Percentiles rank a stretch among this genome's conserved stretches.
Conservation (phyloP, 352 stramenopile species). For the Globisporangium megalacanthum region DNA sequence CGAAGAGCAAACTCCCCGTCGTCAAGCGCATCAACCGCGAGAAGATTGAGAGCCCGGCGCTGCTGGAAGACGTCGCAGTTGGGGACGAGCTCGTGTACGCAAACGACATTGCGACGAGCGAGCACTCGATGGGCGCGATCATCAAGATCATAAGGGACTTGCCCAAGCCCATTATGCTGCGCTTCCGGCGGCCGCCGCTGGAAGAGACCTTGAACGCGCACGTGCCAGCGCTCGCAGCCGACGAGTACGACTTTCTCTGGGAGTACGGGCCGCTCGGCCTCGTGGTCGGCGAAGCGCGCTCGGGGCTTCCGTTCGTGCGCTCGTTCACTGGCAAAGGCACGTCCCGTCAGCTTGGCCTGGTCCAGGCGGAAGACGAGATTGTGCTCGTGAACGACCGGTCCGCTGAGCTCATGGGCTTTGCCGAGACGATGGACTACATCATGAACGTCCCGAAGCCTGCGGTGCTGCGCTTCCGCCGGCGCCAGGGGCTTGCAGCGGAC, state of each 20-base stretch:
- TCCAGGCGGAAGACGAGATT: conserved; percentile 78
- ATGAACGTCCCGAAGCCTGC: conserved; percentile 82
- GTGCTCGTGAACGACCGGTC: conserved; percentile 70
- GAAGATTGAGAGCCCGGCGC: conserved; percentile 39
- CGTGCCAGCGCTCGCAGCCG: conserved; percentile 41
- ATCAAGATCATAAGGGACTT: conserved; percentile 75
- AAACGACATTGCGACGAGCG: conserved; percentile 63
- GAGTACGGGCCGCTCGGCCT: conserved; percentile 72
- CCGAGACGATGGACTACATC: conserved; percentile 80
- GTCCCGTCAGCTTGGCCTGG: conserved; percentile 57
- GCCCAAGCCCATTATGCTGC: conserved; percentile 72
- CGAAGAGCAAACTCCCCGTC: conserved; percentile 61
- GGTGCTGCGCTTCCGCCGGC: conserved; percentile 64
- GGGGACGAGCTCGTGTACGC: conserved; percentile 77
- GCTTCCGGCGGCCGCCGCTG: conserved; percentile 54
- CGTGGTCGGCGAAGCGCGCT: conserved; percentile 52
- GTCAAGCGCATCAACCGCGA: conserved; percentile 66
- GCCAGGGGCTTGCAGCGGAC: neutral
- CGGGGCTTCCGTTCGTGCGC: conserved; percentile 62
- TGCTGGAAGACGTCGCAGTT: conserved; percentile 44
- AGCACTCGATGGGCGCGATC: conserved; percentile 67
- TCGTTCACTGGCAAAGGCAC: conserved; percentile 80
- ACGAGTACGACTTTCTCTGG: conserved; percentile 85
- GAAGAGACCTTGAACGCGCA: conserved; percentile 40
- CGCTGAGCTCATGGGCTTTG: conserved; percentile 50